Conservation (phyloP, 208 protist species). For the Leishmania amazonensis region DNA sequence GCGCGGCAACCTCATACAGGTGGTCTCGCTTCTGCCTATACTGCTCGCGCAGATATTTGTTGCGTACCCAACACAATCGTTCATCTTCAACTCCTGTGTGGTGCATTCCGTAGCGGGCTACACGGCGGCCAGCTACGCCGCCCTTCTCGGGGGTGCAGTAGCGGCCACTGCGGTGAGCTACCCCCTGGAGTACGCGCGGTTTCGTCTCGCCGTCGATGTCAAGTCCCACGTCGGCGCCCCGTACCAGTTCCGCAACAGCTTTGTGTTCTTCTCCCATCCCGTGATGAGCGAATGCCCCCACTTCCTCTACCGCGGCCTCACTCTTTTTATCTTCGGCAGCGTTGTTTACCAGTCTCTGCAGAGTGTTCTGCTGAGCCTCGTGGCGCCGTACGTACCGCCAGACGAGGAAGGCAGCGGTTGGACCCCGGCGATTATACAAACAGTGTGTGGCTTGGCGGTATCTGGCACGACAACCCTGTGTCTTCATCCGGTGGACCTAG, state of each 20-base stretch:
- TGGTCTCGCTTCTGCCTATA: conserved; percentile 69
- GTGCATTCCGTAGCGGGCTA: conserved; percentile 40
- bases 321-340: conserved; percentile 68
- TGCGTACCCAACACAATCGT: conserved; percentile 51
- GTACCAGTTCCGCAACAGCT: conserved; percentile 74
- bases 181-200: conserved; percentile 80
- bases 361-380: conserved; percentile 33
- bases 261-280: conserved; percentile 76
- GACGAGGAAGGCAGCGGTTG: conserved; percentile 40
- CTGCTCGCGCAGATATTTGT: conserved; percentile 73
- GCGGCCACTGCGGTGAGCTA: conserved; percentile 67
- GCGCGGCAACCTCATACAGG: conserved; percentile 84
- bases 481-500: conserved; percentile 75
- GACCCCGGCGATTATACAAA: conserved; percentile 50
- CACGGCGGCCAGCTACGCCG: conserved; percentile 52
- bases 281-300: conserved; percentile 72
- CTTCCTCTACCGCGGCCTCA: conserved; percentile 72
- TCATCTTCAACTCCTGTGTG: conserved; percentile 56
- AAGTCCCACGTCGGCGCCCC: conserved; percentile 45
- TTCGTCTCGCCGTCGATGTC: conserved; percentile 81
- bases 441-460: conserved; percentile 44
- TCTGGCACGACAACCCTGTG: conserved; percentile 64
- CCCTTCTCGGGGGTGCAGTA: conserved; percentile 47
- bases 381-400: conserved; percentile 52
- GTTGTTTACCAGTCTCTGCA: conserved; percentile 62